A percentile compares a stretch with the other conserved stretches of the same genome.
phyloP scores from a whole-genome alignment of 2,329 filamentous ascomycete species.

The Ophiostoma piceae region DNA sequence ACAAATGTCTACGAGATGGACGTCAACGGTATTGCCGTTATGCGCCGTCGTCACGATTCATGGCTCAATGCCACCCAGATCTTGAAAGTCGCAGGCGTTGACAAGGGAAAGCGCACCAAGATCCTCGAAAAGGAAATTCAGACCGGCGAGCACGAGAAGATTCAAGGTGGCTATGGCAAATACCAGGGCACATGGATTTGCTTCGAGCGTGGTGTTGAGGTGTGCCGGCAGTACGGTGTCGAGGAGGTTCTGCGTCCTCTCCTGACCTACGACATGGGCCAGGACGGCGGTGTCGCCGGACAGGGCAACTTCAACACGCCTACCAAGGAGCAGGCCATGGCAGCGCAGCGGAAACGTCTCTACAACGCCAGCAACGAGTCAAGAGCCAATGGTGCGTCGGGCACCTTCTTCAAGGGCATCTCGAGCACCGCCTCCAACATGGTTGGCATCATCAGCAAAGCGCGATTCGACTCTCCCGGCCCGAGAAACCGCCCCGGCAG shows the following conservation, averaged over 20 bases:
- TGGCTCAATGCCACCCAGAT: conserved; percentile 99
- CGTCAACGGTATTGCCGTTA: conserved; percentile 85
- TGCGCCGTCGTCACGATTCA: conserved; percentile 90
- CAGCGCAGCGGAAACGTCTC: conserved; percentile 84
- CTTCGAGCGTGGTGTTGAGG: conserved; percentile 84
- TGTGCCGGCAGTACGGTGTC: conserved; percentile 75
- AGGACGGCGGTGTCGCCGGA: conserved; percentile 66
- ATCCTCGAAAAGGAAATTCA: conserved; percentile 97
- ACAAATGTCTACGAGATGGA: conserved; percentile 99
- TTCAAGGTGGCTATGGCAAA: conserved; percentile 96
- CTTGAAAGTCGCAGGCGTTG: conserved; percentile 91
- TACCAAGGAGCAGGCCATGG: conserved; percentile 98
- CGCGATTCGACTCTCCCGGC: conserved; percentile 81
- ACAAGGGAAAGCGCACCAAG: conserved; percentile 96
- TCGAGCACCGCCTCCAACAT: conserved; percentile 88
- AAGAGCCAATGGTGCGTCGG: conserved; percentile 60
- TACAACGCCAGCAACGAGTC: conserved; percentile 72
- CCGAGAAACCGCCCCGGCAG: conserved; percentile 49
- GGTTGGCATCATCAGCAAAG: conserved; percentile 94
- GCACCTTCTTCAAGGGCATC: conserved; percentile 96
- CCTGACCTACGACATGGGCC: conserved; percentile 73
- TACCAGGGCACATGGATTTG: conserved; percentile 99
- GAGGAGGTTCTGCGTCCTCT: conserved; percentile 71
- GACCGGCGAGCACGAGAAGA: conserved; percentile 94
- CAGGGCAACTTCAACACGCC: conserved; percentile 82